Evolutionary conservation across 2,329 filamentous ascomycete genomes (phyloP).

Genomic region (Curvularia sp.): DNA sequence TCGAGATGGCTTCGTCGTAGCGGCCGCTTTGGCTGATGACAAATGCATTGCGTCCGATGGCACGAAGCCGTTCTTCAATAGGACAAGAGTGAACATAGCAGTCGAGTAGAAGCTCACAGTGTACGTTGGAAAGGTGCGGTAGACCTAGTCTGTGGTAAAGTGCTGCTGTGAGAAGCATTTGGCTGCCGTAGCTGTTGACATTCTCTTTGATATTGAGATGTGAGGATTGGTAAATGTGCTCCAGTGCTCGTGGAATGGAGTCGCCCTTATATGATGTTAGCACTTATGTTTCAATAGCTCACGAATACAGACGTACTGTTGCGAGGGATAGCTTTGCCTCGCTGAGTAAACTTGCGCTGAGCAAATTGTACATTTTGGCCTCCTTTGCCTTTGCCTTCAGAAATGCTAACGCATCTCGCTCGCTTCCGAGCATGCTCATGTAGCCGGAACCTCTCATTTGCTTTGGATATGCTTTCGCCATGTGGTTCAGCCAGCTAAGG

Average conservation of each 20-base stretch:
- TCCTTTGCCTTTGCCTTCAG: slow-evolving; percentile 87
- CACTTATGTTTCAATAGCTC: background rate
- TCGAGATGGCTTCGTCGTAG: slow-evolving; percentile 71
- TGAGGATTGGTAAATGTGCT: slow-evolving; percentile 81
- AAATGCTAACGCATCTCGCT: slow-evolving; percentile 82
- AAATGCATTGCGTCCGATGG: slow-evolving; percentile 73
- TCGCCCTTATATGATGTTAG: slow-evolving; percentile 57
- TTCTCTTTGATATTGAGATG: slow-evolving; percentile 81
- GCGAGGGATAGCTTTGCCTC: slow-evolving; percentile 82
- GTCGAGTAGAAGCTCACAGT: slow-evolving; percentile 76
- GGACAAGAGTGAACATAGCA: slow-evolving; percentile 70
- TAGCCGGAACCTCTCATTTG: slow-evolving; percentile 74
- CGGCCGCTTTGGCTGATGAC: slow-evolving; percentile 70
- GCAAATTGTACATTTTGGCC: slow-evolving; percentile 81
- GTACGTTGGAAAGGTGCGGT: slow-evolving; percentile 63
- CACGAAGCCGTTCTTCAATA: slow-evolving; percentile 80
- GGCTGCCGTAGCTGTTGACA: slow-evolving; percentile 75
- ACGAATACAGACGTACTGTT: slow-evolving; percentile 63
- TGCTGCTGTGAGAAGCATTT: slow-evolving; percentile 74
- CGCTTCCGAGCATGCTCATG: slow-evolving; percentile 75
- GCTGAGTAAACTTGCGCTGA: slow-evolving; percentile 82
- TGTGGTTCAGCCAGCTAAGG: slow-evolving; percentile 94
- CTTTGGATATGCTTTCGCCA: slow-evolving; percentile 82
- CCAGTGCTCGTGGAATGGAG: slow-evolving; percentile 67
- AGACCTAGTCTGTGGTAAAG: slow-evolving; percentile 77